Evolutionary conservation across 345 rosid genomes (phyloP), one percentile per base, ranked within the genome.

Genomic region (Rubroshorea leprosula): DNA sequence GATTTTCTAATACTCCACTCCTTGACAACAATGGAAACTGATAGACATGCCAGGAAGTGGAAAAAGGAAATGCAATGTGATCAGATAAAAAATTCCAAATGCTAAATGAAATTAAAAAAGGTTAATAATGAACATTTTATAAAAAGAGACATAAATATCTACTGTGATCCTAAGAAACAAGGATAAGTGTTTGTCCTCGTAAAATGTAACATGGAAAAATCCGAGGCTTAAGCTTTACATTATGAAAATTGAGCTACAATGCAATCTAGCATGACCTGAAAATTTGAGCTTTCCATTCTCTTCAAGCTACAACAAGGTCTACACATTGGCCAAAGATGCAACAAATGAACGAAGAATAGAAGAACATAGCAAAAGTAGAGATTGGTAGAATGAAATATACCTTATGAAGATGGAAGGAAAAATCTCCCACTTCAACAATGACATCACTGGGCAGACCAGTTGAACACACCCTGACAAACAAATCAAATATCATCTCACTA

Each of bases 1-100:
- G 76, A 52, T 69, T 61, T 69, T 78, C 89, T 20, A 92, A 73
- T 22, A 81, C 72, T 58, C 80, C 76, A 70, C 98, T 92, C 79
- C 89, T 78, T n/a, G 97, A 89, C 48, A 92, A 77, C 84, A 92
- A 66, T 0, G 98, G 98, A 67, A 86, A 92, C 98, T 91, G 74
- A 55, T 49, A 46, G 66, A 68, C 26, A 63, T 23, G 63, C 49
- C 51, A 63, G 48, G 27, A n/a, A n/a, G n/a, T n/a, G n/a, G n/a
- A n/a, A n/a, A n/a, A n/a, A n/a, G n/a, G n/a, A n/a, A n/a, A n/a
- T n/a, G n/a, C n/a, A n/a, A n/a, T n/a, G n/a, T n/a, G n/a, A n/a
- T n/a, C n/a, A n/a, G n/a, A n/a, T n/a, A n/a, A n/a, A n/a, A n/a
- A n/a, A n/a, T n/a, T n/a, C n/a, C n/a, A n/a, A n/a, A n/a, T n/a